Evolutionary conservation across 1,284 basidiomycete genomes (phyloP), one percentile per base, ranked within the genome.

Genomic region (Trichosporon asahii): DNA sequence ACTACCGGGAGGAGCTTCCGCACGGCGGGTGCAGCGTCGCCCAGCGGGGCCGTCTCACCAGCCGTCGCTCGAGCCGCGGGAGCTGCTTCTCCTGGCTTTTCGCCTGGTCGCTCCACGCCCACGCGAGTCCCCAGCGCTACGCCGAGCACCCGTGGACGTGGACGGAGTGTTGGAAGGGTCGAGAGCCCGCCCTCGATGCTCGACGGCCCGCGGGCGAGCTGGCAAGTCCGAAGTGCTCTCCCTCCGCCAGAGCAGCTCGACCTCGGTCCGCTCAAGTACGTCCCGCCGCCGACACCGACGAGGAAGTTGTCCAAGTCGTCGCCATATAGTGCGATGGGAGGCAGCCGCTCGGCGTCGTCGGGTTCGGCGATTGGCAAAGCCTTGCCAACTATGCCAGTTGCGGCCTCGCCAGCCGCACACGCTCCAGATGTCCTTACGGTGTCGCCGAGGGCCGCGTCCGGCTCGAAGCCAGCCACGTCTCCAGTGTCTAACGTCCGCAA

Each of bases 401-500:
- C 23, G 3, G 49, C 21, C 3, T 23, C 21, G 23, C 49, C 49
- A 9, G 21, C 21, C 2, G 49, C 49, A 8, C 49, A 21, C 49
- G 5, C 21, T 25, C 49, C 49, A 2, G 49, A 53, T 9, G 12
- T 25, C n/a, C 40, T 4, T 15, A 44, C 49, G 23, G 49, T 53
- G 23, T 8, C 49, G 46, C 70, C 71, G 21, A 40, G 53, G 66
- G 69, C 53, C 64, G 31, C 64, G 60, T 29, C 23, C 37, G 46
- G 44, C 57, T 33, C 29, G n/a, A 29, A 31, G 27, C 29, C 57
- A 2, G 57, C 18, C 2, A 8, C 18, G 29, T 31, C 29, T 29
- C 27, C 27, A 6, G 57, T 31, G 27, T 61, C 57, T 49, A 61
- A 29, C 27, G n/a, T 94, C 37, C 86, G 90, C 29, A 93, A 91